Evolutionary conservation across 2,329 filamentous ascomycete species (phyloP), one percentile per base, ranked within the genome.

Genomic region (Lecanoromycetidae sp.): DNA sequence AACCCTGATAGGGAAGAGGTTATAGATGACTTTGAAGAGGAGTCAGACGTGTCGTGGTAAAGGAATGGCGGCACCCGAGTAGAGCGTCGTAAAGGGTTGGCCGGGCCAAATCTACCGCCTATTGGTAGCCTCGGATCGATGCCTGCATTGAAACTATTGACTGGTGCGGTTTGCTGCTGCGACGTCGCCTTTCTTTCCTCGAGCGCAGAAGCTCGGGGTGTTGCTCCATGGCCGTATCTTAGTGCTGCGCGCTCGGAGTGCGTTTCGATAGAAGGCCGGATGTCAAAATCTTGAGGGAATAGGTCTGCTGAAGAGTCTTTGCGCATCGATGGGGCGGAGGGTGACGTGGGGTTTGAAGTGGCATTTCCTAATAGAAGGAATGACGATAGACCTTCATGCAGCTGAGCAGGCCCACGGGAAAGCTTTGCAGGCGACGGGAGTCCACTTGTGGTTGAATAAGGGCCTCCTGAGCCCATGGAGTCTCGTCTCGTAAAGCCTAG

Each of bases 351-450:
- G 15, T 42, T 25, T 20, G 48, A 26, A 12, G 44, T 26, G 15
- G 37, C 35, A 13, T 23, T 50, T 13, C 43, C 25, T 20, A 30
- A 27, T 8, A 44, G 32, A 26, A 44, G 8, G n/a, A 42, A 37
- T n/a, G 48, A 39, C 3, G 43, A 26, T 12, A 36, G 13, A 23
- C 38, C 27, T 32, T 8, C 10, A 6, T 17, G 48, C 27, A 22
- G 38, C 23, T 27, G 20, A 34, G 30, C 13, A 27, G 41, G 20
- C 30, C 23, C 36, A 2, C 40, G 40, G 6, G 41, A 27, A 19
- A 41, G 22, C 20, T 41, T 49, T 19, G 46, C 22, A 23, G 46
- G 46, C 34, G 46, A 49, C n/a, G 46, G 41, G 32, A 44, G 36
- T 20, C 40, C 36, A 20, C 40, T 44, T 5, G 40, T 12, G 12